Conservation (phyloP, 345 rosid species). For the Mallotus nudiflorus region DNA sequence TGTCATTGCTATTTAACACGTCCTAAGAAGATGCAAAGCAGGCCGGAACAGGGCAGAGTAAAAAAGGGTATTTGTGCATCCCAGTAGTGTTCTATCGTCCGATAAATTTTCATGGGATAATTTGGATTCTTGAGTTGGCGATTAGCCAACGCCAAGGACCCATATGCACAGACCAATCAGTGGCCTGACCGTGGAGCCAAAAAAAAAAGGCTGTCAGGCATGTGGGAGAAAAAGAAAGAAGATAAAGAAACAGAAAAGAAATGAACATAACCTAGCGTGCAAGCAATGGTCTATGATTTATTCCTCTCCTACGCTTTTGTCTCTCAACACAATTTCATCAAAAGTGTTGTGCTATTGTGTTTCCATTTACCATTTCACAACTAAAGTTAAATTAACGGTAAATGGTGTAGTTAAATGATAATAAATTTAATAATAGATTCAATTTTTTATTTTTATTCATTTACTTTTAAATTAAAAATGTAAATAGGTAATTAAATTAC, state of each 20-base stretch:
- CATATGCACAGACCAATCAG: constrained; percentile 24
- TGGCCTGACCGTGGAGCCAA: constrained; percentile 21
- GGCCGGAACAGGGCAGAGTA: neutral
- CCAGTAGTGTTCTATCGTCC: constrained; percentile 20
- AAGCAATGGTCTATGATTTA: constrained; percentile 36
- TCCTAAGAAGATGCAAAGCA: constrained; percentile 2
- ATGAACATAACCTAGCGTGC: constrained; percentile 46
- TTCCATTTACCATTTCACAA: neutral
- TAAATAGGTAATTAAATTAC: too few relatives aligned
- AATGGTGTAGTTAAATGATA: too few relatives aligned
- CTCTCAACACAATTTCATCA: constrained; percentile 16
- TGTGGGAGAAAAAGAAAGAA: constrained; percentile 36
- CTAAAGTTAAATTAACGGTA: too few relatives aligned
- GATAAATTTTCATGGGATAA: constrained; percentile 8
- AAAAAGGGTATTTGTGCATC: constrained; percentile 26
- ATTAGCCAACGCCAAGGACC: constrained; percentile 19
- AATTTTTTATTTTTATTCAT: too few relatives aligned
- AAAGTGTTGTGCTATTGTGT: constrained; percentile 19
- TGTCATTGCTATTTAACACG: neutral
- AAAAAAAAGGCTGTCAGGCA: constrained; percentile 43
- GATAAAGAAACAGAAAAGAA: constrained; percentile 17
- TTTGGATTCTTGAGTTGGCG: neutral
- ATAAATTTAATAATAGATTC: too few relatives aligned
- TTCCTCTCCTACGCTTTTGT: constrained; percentile 30
- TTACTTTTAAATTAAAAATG: too few relatives aligned